Conservation (phyloP, 208 protist species). For the Trypanosoma lewisi region DNA sequence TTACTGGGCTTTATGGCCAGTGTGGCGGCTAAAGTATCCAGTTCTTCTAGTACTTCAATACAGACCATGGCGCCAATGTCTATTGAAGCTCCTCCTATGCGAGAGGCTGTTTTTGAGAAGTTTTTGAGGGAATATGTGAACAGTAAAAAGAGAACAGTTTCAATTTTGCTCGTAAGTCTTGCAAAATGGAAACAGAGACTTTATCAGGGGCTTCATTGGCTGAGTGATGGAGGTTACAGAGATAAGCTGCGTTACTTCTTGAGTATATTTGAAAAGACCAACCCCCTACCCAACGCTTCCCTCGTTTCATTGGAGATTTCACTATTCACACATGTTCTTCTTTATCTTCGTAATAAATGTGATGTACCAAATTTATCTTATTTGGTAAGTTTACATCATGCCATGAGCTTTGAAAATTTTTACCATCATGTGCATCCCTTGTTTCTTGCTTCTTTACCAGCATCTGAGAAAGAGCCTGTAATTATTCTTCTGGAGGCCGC, state of each 20-base stretch:
- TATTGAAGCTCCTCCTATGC: constrained; percentile 19
- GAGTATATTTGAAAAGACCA: constrained; percentile 23
- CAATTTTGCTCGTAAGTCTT: constrained; percentile 23
- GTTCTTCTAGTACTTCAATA: not conserved
- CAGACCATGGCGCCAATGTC: constrained; percentile 27
- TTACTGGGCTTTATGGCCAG: constrained; percentile 38
- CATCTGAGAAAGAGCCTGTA: constrained; percentile 3
- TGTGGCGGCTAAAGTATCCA: constrained; percentile 31
- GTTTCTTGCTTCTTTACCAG: constrained; percentile 21
- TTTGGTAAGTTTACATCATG: constrained; percentile 17
- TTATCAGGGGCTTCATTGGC: constrained; percentile 27
- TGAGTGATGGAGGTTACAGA: constrained; percentile 33
- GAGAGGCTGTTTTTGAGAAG: constrained; percentile 34
- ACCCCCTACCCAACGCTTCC: constrained; percentile 15
- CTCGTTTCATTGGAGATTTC: constrained; percentile 41
- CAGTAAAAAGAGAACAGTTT: constrained; percentile 10
- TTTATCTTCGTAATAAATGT: constrained; percentile 23
- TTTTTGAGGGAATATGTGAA: constrained; percentile 17
- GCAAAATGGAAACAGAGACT: constrained; percentile 47
- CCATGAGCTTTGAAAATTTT: constrained; percentile 32
- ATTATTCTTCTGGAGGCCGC: constrained; percentile 27
- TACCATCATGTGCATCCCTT: constrained; percentile 31
- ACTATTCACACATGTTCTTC: constrained; percentile 32
- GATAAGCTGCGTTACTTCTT: constrained; percentile 37
- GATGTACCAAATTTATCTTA: constrained; percentile 2